A percentile compares a stretch with the other conserved stretches of the same genome.
Conservation (phyloP, 2,329 filamentous ascomycete genomes). For the Trichophyton simii region DNA sequence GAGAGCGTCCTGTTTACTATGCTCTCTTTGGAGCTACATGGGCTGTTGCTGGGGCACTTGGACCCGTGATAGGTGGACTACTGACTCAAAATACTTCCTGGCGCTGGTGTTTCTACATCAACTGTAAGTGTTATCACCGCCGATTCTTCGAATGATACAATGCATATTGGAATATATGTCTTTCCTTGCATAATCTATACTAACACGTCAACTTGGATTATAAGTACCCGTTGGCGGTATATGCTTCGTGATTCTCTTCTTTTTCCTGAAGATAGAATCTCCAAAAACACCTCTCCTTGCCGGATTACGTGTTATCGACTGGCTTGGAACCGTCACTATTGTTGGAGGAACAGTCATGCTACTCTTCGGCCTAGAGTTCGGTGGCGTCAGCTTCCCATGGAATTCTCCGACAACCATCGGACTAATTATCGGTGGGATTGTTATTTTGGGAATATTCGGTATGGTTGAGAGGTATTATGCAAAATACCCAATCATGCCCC, state of each 20-base stretch:
- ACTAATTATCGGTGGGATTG: slow-evolving; percentile 59
- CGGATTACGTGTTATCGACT: slow-evolving; percentile 51
- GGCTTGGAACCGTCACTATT: slow-evolving; percentile 51
- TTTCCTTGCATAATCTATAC: neutral
- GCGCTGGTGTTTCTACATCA: slow-evolving; percentile 52
- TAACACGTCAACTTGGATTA: neutral
- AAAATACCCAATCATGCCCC: slow-evolving; percentile 65
- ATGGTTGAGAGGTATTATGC: slow-evolving; percentile 62
- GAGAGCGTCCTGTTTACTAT: slow-evolving; percentile 49
- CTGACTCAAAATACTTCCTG: slow-evolving; percentile 26
- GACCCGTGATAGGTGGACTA: slow-evolving; percentile 13
- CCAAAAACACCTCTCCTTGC: slow-evolving; percentile 46
- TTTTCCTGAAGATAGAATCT: slow-evolving; percentile 50
- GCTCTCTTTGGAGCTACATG: slow-evolving; percentile 49
- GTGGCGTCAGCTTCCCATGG: slow-evolving; percentile 66
- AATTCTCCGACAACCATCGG: slow-evolving; percentile 61
- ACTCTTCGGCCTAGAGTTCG: slow-evolving; percentile 73
- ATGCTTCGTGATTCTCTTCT: slow-evolving; percentile 45
- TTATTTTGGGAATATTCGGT: slow-evolving; percentile 54
- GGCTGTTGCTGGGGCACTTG: slow-evolving; percentile 30
- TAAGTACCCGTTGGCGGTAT: slow-evolving; percentile 47
- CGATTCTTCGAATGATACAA: neutral
- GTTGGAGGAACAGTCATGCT: slow-evolving; percentile 74
- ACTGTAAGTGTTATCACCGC: slow-evolving; percentile 28
- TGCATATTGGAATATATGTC: neutral